Base-by-base conservation (phyloP, 2,329 filamentous ascomycete species). In the Pestalotiopsis sp. region DNA sequence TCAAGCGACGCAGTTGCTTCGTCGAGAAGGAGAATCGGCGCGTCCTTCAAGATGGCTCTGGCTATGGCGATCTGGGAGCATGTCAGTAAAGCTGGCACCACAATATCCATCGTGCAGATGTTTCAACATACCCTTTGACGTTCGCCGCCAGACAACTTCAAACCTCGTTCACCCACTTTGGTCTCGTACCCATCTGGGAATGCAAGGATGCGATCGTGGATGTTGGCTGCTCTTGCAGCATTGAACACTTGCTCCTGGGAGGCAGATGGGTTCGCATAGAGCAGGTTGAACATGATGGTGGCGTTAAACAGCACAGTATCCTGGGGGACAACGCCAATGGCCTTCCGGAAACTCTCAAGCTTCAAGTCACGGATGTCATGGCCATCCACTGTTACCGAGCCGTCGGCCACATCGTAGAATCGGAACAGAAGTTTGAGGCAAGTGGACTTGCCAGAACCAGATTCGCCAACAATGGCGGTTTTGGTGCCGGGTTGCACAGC, bases 1-100 rank as follows among this genome's bases (percentile, higher is more conserved):
- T 92, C 88, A 25, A 93, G 85, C 2, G 91, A 90, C 1, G 90
- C 91, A 3, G 92, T 93, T 0, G 91, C 89, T 77, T 93, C 91
- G 72, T 93, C 91, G 0, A 93, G 83, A 68, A 93, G 85, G 31
- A 93, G 84, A 66, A 93, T 88, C 65, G 89, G 90, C 0, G 91
- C 89, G 63, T 90, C 89, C 76, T 92, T 92, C 60, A 93, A 82
- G 14, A 93, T 84, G 0, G 91, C 90, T 14, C 91, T 86, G 0
- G 88, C 88, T 68, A 90, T 90, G 2, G 88, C 87, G 61, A 87
- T 77, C 80, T 81, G 36, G 2, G 23, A 38, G 17, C 2, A 20
- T 64, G 20, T 56, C 13, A 25, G 57, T n/a, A 25, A 20, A 39
- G 36, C 14, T 12, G 64, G 14, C 59, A 49, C 0, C 14, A 5